A percentile compares a stretch with the other conserved stretches of the same genome.
Evolutionary conservation across 306 rosid genomes (phyloP).

Genomic region (Citrullus amarus): DNA sequence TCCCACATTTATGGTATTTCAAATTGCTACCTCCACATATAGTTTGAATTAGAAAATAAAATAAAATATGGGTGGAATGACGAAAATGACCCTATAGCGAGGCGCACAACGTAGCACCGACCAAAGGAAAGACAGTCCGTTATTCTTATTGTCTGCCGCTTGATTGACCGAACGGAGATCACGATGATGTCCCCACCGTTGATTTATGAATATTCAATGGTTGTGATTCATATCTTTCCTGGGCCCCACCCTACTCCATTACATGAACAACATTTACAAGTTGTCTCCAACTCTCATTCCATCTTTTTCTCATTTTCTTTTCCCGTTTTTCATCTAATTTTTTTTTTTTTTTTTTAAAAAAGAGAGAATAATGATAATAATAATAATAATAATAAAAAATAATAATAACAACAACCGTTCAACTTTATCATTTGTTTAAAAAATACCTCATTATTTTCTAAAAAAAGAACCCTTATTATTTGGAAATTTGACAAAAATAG

Average conservation of each 20-base stretch:
- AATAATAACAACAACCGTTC: no score
- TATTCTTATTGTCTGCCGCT: background rate
- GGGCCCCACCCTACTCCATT: background rate
- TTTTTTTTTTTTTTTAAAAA: no score
- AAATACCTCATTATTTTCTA: no score
- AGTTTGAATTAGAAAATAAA: no score
- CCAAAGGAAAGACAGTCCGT: background rate
- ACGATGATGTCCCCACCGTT: background rate
- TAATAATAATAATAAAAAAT: no score
- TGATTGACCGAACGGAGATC: background rate
- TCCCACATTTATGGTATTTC: no score
- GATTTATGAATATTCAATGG: background rate
- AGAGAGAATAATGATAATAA: no score
- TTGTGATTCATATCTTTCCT: background rate
- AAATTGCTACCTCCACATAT: no score
- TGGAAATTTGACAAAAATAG: no score
- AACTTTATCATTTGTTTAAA: no score
- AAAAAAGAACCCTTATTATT: no score
- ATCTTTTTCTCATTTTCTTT: background rate
- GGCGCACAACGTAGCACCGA: background rate
- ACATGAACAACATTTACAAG: background rate
- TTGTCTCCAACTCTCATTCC: background rate
- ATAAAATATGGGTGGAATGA: background rate
- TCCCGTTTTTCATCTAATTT: no score
- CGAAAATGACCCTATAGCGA: background rate